A percentile compares a stretch with the other conserved stretches of the same genome.
These are phyloP conservation scores for Talaromyces albobiverticillius DNA, from an alignment of 2,329 filamentous ascomycete genomes.

Conservation along the genomic window DNA sequence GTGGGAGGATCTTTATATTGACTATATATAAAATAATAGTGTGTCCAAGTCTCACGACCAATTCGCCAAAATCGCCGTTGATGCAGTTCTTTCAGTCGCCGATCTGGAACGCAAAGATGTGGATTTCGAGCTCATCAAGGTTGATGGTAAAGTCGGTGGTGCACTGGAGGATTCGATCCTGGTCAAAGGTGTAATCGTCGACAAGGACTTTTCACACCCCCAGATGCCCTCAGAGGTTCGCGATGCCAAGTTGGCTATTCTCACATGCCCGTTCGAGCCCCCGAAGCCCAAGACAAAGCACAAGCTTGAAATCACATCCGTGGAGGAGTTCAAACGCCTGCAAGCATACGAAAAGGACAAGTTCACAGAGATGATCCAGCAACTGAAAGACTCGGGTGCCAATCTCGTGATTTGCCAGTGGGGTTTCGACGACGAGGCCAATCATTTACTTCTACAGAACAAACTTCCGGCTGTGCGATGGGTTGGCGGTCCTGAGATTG, in stretches of 20 bases:
- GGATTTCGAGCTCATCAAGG: slow-evolving; percentile 98
- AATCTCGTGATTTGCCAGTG: slow-evolving; percentile 99
- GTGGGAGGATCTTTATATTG: neutral
- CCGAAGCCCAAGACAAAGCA: slow-evolving; percentile 99
- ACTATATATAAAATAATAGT: slow-evolving; percentile 29
- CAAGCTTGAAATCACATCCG: slow-evolving; percentile 93
- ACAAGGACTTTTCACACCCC: slow-evolving; percentile 99
- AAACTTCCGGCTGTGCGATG: slow-evolving; percentile 92
- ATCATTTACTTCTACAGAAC: slow-evolving; percentile 95
- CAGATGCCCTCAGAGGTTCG: slow-evolving; percentile 96
- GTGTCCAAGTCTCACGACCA: slow-evolving; percentile 98
- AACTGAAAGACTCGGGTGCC: slow-evolving; percentile 95
- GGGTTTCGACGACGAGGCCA: slow-evolving; percentile 99
- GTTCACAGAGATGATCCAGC: slow-evolving; percentile 97
- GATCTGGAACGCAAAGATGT: slow-evolving; percentile 96
- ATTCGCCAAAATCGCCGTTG: slow-evolving; percentile 94
- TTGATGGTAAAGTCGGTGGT: slow-evolving; percentile 96
- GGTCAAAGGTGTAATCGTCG: slow-evolving; percentile 96
- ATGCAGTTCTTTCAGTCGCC: slow-evolving; percentile 93
- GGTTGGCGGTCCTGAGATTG: slow-evolving; percentile 97
- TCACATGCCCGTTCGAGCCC: slow-evolving; percentile 97
- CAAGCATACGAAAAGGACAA: slow-evolving; percentile 95
- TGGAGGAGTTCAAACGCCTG: slow-evolving; percentile 97
- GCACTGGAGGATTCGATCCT: slow-evolving; percentile 88
- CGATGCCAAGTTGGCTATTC: slow-evolving; percentile 94